Base-by-base conservation (phyloP, 1,284 basidiomycete genomes). In the Sanghuangporus sanghuang region DNA sequence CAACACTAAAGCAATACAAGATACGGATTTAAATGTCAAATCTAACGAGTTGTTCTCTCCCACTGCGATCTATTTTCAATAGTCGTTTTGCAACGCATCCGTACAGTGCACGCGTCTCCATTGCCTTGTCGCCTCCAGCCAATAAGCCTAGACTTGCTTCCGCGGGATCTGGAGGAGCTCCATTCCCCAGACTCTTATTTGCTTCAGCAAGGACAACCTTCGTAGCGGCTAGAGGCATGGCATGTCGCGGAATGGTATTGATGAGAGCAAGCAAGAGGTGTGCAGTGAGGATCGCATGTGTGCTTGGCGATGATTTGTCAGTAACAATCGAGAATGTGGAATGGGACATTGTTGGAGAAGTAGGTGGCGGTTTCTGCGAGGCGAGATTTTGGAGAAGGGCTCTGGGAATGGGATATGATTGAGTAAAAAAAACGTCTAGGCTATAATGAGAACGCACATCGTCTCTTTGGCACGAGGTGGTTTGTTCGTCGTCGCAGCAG, bases 211-310 rank as follows among this genome's bases (percentile, higher is more conserved):
- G 73, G n/a, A 78, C 71, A 56, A 82, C 82, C 72, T 90, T 91
- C 14, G 86, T 76, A 66, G 79, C 79, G 65, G 80, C 83, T n/a
- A 92, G 72, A 4, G 87, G 76, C 72, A 90, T 76, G 14, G 85
- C 75, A 64, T 83, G 80, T 42, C 77, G 73, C 0, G 85, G 83
- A 3, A 82, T 76, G 27, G 78, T 75, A 23, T 76, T 75, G 32
- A 90, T 73, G 4, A 89, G 77, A 16, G 79, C 76, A 44, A 87
- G 77, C 14, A 89, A 75, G 59, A 92, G 77, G 68, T 84, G 79
- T 2, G 88, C 88, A 4, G 83, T 90, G 67, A 89, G 77, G 27
- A 90, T 81, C 69, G 90, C 87, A 66, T 90, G 88, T 21, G 80
- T 73, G 7, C 84, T 85, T 0, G 81, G 80, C 52, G 60, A 39